phyloP scores from a whole-genome alignment of 352 stramenopile genomes.

The Globisporangium nagaii region DNA sequence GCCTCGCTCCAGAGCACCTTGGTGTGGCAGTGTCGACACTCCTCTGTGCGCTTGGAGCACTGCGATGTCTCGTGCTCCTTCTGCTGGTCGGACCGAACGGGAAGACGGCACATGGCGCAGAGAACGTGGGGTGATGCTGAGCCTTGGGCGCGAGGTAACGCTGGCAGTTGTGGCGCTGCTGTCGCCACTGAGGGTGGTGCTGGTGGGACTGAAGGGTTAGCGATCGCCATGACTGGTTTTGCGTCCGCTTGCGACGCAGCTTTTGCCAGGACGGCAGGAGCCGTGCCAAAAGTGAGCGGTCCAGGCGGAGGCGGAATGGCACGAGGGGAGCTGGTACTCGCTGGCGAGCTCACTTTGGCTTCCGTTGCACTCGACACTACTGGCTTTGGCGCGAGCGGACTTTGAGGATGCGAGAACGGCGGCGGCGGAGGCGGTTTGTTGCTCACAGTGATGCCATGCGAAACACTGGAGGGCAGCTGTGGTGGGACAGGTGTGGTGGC shows the following conservation, averaged over 20 bases:
- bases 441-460: not conserved
- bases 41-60: slow-evolving; percentile 48
- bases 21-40: slow-evolving; percentile 30
- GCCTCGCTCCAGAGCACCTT: slow-evolving; percentile 40
- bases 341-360: not conserved
- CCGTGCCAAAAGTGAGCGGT: no score
- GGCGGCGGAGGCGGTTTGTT: not conserved
- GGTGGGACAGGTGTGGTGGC: not conserved
- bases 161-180: not conserved
- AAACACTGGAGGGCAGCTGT: not conserved
- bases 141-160: not conserved
- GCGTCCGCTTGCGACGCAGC: no score
- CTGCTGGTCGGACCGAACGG: slow-evolving; percentile 37
- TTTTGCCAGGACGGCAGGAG: no score
- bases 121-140: slow-evolving; percentile 19
- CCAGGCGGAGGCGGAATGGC: not conserved
- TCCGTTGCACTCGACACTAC: not conserved
- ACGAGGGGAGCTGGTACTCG: not conserved
- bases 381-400: not conserved
- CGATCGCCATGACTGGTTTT: not conserved
- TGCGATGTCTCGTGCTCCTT: slow-evolving; percentile 49
- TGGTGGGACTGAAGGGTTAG: not conserved
- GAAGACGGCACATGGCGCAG: slow-evolving; percentile 45
- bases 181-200: slow-evolving; percentile 2
- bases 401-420: not conserved